Conservation (phyloP, 305 asterid genomes). For the Vinca major region DNA sequence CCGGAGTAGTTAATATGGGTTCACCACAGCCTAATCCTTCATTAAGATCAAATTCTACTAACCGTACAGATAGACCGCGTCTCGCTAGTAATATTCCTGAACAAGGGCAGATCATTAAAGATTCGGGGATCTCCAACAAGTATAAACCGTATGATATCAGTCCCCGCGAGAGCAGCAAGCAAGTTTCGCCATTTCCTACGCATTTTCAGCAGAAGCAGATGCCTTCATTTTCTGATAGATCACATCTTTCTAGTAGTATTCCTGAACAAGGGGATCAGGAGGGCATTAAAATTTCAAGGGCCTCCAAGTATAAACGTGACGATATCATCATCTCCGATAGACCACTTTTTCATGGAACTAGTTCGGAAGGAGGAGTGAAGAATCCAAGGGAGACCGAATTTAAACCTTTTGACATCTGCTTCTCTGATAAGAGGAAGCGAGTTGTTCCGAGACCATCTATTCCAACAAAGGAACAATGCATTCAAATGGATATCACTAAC, state of each 20-base stretch:
- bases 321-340: neutral
- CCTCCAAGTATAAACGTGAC: too few species aligned
- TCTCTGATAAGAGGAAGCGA: constrained; percentile 11
- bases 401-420: constrained; percentile 46
- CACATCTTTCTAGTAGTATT: neutral
- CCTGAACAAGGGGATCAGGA: constrained; percentile 5
- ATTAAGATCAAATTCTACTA: neutral
- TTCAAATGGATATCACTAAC: neutral
- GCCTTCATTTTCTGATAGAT: constrained; percentile 4
- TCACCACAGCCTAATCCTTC: constrained; percentile 6
- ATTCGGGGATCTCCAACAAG: constrained; percentile 1
- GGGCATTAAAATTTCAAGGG: too few species aligned
- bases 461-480: constrained; percentile 7
- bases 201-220: constrained; percentile 21
- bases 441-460: neutral
- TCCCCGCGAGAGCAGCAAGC: constrained; percentile 14
- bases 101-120: constrained; percentile 9
- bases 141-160: constrained; percentile 40
- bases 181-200: constrained; percentile 20
- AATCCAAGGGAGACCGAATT: constrained; percentile 4
- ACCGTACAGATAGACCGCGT: neutral
- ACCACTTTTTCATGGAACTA: neutral
- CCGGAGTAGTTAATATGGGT: neutral
- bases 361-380: constrained; percentile 11
- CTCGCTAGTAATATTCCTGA: constrained; percentile 10